Conservation (phyloP, 108 stramenopile species). For the Fragilaria radians region DNA sequence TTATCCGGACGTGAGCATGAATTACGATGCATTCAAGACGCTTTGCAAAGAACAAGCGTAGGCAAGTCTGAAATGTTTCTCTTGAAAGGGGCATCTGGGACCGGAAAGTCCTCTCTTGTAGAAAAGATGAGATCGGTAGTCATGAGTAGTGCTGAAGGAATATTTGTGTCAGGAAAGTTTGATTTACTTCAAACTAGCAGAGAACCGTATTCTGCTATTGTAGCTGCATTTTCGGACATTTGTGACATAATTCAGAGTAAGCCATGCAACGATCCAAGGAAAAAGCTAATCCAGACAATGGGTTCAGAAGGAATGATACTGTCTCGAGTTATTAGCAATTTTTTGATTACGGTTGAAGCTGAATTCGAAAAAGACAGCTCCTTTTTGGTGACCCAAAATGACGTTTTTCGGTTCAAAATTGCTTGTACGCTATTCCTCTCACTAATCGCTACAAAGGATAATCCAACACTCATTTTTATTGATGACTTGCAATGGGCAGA, state of each 20-base stretch:
- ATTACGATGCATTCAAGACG: not conserved
- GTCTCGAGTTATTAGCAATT: not conserved
- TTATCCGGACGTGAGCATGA: not conserved
- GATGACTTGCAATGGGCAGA: not conserved
- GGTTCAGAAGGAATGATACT: not conserved
- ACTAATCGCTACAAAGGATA: not conserved
- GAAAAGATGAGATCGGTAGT: conserved; percentile 3
- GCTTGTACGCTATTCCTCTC: not conserved
- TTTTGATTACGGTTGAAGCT: no score
- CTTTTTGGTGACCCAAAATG: no score
- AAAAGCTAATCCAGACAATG: not conserved
- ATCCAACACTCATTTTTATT: not conserved
- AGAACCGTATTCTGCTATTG: conserved; percentile 12
- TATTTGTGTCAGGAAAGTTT: conserved; percentile 27
- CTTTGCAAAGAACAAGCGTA: not conserved
- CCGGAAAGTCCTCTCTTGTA: conserved; percentile 20
- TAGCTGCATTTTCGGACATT: conserved; percentile 10
- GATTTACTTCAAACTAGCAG: conserved; percentile 13
- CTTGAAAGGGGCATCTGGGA: conserved; percentile 17
- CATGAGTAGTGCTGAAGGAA: conserved; percentile 9
- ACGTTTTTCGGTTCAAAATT: not conserved
- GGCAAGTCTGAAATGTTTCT: conserved; percentile 11
- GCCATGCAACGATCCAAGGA: not conserved
- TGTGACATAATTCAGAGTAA: not conserved
- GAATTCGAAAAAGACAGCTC: no score